phyloP scores from a whole-genome alignment of 805 yeast genomes.

The Saturnispora bothae region DNA sequence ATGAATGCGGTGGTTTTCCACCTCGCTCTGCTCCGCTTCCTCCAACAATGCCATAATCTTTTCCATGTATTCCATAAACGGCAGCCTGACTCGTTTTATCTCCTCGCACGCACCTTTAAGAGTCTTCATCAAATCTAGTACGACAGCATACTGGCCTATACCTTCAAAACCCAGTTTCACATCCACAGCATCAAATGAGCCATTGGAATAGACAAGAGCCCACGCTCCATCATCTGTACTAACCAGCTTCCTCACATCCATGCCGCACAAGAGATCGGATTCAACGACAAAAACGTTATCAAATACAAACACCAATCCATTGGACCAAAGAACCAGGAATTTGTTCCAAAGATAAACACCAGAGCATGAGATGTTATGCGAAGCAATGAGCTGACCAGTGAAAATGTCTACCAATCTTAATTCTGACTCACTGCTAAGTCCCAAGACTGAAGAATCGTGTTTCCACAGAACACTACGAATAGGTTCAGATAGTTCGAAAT shows the following conservation, averaged over 20 bases:
- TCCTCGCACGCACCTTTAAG: neutral
- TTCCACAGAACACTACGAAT: constrained; percentile 18
- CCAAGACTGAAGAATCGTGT: constrained; percentile 26
- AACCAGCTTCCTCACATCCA: constrained; percentile 1
- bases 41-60: constrained; percentile 3
- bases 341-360: constrained; percentile 10
- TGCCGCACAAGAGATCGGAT: neutral
- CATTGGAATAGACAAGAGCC: neutral
- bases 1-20: too few species aligned
- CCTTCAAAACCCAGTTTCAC: neutral
- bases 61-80: constrained; percentile 1
- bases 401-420: constrained; percentile 21
- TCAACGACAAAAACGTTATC: constrained; percentile 21
- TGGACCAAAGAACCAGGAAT: constrained; percentile 21
- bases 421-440: constrained; percentile 18
- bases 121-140: neutral
- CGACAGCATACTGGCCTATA: neutral
- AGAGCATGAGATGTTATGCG: neutral
- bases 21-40: constrained; percentile 11
- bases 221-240: neutral
- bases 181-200: neutral
- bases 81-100: neutral
- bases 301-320: constrained; percentile 18
- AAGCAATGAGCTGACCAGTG: constrained; percentile 20
- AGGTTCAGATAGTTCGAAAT: constrained; percentile 11